Evolutionary conservation across 352 stramenopile genomes (phyloP), one percentile per base, ranked within the genome.

Genomic region (Lagenidium giganteum): DNA sequence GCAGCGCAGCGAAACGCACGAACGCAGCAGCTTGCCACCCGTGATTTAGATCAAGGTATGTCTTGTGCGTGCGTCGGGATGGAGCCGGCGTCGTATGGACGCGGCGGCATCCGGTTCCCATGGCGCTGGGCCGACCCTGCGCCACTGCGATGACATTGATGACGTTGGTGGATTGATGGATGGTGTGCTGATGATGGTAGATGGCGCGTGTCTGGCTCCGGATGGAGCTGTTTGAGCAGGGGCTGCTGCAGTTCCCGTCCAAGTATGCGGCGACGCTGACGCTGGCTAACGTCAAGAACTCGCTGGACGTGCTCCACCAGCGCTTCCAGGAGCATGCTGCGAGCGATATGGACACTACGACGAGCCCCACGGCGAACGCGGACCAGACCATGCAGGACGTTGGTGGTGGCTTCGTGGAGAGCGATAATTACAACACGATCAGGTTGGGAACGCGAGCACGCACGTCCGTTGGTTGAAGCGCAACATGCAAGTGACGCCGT

Each of bases 221-320:
- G 32, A 53, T 93, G 20, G 81, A 93, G 64, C 75, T 93, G 37
- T 90, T 93, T 49, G 81, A 93, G 70, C 65, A 88, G n/a, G 79
- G 79, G 18, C 46, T 89, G 17, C 43, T 93, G 47, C 68, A 76
- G 40, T 53, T 93, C 41, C 77, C 78, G 29, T 87, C 76, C 52
- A 86, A 86, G 37, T 70, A 81, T 49, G 57, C 75, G 14, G 53
- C 64, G 6, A 78, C 72, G 23, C 55, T 90, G 14, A 89, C 77
- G 14, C 41, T 87, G 27, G 42, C 53, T 20, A 84, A 85, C 36
- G 71, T 87, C 17, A 75, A 71, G 48, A 64, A 65, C 29, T 76
- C 67, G 28, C 57, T 90, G 23, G 64, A 84, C 27, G 64, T 69
- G 7, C 49, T 92, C 13, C 75, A 87, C 42, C 42, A 36, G 41